Conservation (phyloP, 495 filamentous ascomycete species). For the Trypethelium eluteriae region DNA sequence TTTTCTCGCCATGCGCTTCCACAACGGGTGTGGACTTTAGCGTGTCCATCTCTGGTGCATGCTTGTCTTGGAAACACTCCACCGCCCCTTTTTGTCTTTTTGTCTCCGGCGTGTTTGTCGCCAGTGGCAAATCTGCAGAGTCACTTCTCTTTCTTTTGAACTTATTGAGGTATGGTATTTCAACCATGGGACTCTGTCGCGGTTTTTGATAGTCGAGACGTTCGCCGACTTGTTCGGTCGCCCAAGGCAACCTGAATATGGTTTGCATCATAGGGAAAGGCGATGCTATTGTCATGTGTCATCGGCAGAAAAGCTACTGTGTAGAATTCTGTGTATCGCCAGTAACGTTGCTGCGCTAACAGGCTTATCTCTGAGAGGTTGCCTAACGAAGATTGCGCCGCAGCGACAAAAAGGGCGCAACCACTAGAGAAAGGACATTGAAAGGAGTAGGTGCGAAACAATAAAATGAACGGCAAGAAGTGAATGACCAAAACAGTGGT, state of each 20-base stretch:
- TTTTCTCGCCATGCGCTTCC: neutral
- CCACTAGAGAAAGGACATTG: neutral
- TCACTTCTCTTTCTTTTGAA: constrained; percentile 33
- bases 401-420: neutral
- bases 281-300: constrained; percentile 9
- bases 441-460: neutral
- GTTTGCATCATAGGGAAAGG: constrained; percentile 32
- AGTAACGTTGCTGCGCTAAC: neutral
- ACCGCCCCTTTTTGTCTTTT: constrained; percentile 28
- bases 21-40: neutral
- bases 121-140: constrained; percentile 26
- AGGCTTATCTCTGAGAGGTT: constrained; percentile 6
- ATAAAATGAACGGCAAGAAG: neutral
- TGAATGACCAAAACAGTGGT: neutral
- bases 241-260: constrained; percentile 37
- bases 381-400: constrained; percentile 5
- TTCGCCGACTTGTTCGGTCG: constrained; percentile 31
- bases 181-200: constrained; percentile 28
- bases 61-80: neutral
- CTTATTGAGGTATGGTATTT: constrained; percentile 32
- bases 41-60: neutral
- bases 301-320: neutral
- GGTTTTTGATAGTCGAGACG: constrained; percentile 10
- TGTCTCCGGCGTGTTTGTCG: constrained; percentile 21
- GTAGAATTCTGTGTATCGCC: neutral